Evolutionary conservation across 1,139 yeast species (phyloP), one percentile per base, ranked within the genome.

Genomic region (Geotrichum phurueaensis): DNA sequence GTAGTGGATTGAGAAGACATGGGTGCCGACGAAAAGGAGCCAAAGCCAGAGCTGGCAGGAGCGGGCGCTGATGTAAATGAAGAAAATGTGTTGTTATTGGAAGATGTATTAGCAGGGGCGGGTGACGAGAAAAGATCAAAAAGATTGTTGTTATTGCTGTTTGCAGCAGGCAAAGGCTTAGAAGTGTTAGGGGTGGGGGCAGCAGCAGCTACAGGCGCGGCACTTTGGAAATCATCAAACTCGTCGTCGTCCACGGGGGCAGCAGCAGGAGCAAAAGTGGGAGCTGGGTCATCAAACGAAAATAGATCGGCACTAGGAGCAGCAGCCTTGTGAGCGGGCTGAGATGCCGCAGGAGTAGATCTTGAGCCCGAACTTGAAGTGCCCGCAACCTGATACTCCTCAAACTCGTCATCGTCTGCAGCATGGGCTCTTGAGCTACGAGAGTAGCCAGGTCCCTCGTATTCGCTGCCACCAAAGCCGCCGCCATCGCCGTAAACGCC

Each of bases 161-260:
- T 60, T 7, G 59, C 61, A 23, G 63, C 48, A 49, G 66, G 64
- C 9, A 68, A 53, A 49, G 69, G 58, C 56, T 65, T 63, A 61
- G 64, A 64, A 67, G 61, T 65, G 66, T 71, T 54, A 66, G 76
- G 58, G 59, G 74, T 39, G 61, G 76, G 51, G 60, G 68, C 22
- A 10, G 67, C 62, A 10, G 67, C 62, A 10, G 66, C 43, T 4
- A 70, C 60, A 0, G 74, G 69, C 5, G 76, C 69, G 3, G 97
- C 96, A 59, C 89, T 84, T 74, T 92, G 97, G 81, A 92, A 92
- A 67, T 94, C 98, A 66, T 89, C 96, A 74, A 92, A 92, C 51
- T 92, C 98, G 68, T 91, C 97, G 66, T 87, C 96, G 53, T 85
- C 76, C 2, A 67, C 70, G 10, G 69, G 64, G 12, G 75, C 64